A percentile compares a stretch with the other conserved stretches of the same genome.
Evolutionary conservation across 1,284 basidiomycete species (phyloP).

Genomic region (Pseudozyma hubeiensis): DNA sequence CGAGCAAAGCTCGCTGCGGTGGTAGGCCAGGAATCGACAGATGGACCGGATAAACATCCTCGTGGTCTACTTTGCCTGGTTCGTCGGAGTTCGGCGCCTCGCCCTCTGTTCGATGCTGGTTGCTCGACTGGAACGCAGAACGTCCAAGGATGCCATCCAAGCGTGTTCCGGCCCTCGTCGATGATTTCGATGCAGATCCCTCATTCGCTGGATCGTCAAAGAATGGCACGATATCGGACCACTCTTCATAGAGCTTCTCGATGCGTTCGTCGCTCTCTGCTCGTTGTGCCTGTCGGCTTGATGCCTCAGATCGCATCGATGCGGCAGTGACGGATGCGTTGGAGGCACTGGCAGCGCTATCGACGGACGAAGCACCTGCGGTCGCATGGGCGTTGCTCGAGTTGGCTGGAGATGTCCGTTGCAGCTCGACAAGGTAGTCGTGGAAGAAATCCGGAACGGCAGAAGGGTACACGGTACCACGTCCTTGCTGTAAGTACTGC

Average conservation of each 20-base stretch:
- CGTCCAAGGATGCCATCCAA: slow-evolving; percentile 24
- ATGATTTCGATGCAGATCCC: slow-evolving; percentile 1
- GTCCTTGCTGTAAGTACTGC: slow-evolving; percentile 81
- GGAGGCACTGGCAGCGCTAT: slow-evolving; percentile 31
- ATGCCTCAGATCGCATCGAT: slow-evolving; percentile 33
- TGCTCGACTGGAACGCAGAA: slow-evolving; percentile 49
- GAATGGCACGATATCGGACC: slow-evolving; percentile 52
- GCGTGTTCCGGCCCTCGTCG: slow-evolving; percentile 9
- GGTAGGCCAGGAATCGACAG: slow-evolving; percentile 59
- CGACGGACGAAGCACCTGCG: slow-evolving; percentile 15
- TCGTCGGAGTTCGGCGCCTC: slow-evolving; percentile 10
- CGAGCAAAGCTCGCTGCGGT: slow-evolving; percentile 19
- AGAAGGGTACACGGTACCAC: slow-evolving; percentile 82
- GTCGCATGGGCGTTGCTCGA: slow-evolving; percentile 5
- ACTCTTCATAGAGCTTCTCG: slow-evolving; percentile 65
- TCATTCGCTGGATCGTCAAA: slow-evolving; percentile 26
- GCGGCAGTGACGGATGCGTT: slow-evolving; percentile 38
- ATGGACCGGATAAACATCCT: slow-evolving; percentile 47
- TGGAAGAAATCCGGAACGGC: slow-evolving; percentile 94
- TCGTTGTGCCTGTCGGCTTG: slow-evolving; percentile 19
- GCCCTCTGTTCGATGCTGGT: slow-evolving; percentile 37
- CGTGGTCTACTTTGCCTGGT: slow-evolving; percentile 17
- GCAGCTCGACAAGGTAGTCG: slow-evolving; percentile 84
- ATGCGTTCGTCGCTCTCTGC: slow-evolving; percentile 65
- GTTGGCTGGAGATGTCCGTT: slow-evolving; percentile 71